Evolutionary conservation across 371 early-diverging fungal genomes (phyloP).

Genomic region (Mortierella sp.): DNA sequence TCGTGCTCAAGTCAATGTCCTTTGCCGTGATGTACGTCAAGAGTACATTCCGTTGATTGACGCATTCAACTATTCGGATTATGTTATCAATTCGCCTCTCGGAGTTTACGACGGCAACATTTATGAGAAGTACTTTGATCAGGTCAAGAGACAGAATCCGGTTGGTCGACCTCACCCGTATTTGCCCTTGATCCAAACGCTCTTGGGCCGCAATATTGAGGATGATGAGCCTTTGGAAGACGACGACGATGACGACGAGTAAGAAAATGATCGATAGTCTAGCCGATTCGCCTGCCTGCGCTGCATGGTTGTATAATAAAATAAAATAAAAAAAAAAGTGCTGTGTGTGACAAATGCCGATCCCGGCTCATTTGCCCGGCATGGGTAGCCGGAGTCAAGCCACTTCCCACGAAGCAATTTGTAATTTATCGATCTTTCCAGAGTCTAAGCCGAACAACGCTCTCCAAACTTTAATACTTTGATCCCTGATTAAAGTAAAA

Average conservation of each 20-base stretch:
- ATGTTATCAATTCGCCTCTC: conserved; percentile 88
- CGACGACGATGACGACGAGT: conserved; percentile 65
- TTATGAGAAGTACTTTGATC: conserved; percentile 88
- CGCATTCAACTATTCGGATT: conserved; percentile 89
- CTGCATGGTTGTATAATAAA: too few relatives aligned
- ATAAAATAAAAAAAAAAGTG: too few relatives aligned
- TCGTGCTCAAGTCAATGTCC: conserved; percentile 69
- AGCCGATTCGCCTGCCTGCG: too few relatives aligned
- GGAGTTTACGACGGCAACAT: conserved; percentile 91
- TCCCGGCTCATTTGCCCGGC: too few relatives aligned
- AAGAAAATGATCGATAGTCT: conserved; percentile 1
- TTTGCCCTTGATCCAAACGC: conserved; percentile 85
- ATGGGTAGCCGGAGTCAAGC: too few relatives aligned
- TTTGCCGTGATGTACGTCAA: conserved; percentile 76
- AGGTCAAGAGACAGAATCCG: conserved; percentile 81
- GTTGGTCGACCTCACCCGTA: conserved; percentile 78
- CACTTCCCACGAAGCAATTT: too few relatives aligned
- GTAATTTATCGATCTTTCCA: too few relatives aligned
- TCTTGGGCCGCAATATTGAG: conserved; percentile 72
- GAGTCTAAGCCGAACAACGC: too few relatives aligned
- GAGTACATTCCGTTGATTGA: conserved; percentile 90
- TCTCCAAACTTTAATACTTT: too few relatives aligned
- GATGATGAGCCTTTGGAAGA: conserved; percentile 63
- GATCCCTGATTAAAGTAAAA: too few relatives aligned
- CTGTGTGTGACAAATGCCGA: too few relatives aligned